Conservation (phyloP, 371 early-diverging fungal species). For the Cokeromyces recurvatus region DNA sequence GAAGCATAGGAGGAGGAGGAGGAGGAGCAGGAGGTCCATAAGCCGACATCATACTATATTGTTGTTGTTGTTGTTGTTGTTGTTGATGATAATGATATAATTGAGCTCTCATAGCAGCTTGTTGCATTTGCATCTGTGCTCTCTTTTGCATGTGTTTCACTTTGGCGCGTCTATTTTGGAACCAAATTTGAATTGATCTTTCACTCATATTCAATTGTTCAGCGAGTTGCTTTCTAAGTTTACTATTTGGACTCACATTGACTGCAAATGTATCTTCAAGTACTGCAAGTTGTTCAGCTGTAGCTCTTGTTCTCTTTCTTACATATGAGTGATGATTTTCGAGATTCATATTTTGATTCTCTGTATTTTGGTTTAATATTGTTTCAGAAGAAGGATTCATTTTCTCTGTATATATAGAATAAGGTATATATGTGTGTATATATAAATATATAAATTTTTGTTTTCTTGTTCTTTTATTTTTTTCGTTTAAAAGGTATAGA, state of each 20-base stretch:
- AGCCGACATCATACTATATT: no score
- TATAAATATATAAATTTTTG: no score
- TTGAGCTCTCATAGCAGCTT: slow-evolving; percentile 29
- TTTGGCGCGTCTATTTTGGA: slow-evolving; percentile 97
- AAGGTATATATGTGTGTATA: no score
- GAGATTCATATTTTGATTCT: no score
- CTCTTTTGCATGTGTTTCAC: slow-evolving; percentile 71
- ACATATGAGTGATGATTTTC: neutral
- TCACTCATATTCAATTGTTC: slow-evolving; percentile 88
- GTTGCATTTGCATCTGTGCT: slow-evolving; percentile 46
- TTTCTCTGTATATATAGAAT: no score
- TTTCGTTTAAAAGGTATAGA: no score
- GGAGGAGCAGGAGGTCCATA: no score
- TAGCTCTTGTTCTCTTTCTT: slow-evolving; percentile 69
- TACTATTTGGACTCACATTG: slow-evolving; percentile 70
- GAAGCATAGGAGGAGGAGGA: no score
- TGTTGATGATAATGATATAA: slow-evolving; percentile 15
- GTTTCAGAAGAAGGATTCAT: no score
- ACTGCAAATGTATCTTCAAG: slow-evolving; percentile 73
- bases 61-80: no score
- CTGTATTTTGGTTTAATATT: no score
- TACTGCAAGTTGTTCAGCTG: slow-evolving; percentile 69
- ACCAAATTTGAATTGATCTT: slow-evolving; percentile 97
- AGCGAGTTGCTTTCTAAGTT: slow-evolving; percentile 81
- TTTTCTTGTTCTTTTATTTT: no score